Evolutionary conservation across 352 stramenopile genomes (phyloP).

Genomic region (Pythium periplocum): DNA sequence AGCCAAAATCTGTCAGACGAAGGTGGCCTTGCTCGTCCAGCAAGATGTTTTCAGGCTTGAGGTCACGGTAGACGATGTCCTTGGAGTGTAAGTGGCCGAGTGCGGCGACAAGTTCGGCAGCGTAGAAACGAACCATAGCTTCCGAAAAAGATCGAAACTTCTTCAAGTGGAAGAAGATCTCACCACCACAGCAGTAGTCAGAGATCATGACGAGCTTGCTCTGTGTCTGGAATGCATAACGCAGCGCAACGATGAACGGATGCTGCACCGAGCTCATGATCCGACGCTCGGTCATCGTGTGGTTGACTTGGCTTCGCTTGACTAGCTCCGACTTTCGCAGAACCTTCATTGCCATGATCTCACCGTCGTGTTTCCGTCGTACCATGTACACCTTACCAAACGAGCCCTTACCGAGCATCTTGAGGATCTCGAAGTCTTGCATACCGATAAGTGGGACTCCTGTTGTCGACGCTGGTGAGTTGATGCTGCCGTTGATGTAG

Average conservation of each 20-base stretch:
- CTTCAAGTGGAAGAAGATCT: constrained; percentile 92
- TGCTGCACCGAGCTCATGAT: constrained; percentile 91
- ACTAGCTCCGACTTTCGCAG: constrained; percentile 85
- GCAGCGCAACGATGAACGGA: constrained; percentile 95
- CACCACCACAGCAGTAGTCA: constrained; percentile 86
- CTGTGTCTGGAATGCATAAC: constrained; percentile 89
- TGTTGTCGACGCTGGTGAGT: constrained; percentile 12
- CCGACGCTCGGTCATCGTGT: constrained; percentile 86
- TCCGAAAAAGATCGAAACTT: constrained; percentile 89
- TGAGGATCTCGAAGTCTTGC: constrained; percentile 95
- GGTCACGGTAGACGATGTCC: constrained; percentile 91
- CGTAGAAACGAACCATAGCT: constrained; percentile 89
- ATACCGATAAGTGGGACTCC: constrained; percentile 40
- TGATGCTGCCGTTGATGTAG: constrained; percentile 10
- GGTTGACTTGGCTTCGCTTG: constrained; percentile 82
- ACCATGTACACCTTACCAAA: constrained; percentile 98
- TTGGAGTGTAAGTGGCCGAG: constrained; percentile 88
- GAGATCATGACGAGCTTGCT: constrained; percentile 91
- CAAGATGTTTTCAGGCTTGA: constrained; percentile 94
- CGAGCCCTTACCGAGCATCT: constrained; percentile 96
- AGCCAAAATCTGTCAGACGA: constrained; percentile 90
- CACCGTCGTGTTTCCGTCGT: constrained; percentile 63
- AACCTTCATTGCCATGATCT: constrained; percentile 88
- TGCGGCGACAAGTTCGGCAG: constrained; percentile 89
- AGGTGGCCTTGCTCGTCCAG: constrained; percentile 90